A percentile compares a stretch with the other conserved stretches of the same genome.
These are phyloP conservation scores for Dovyalis caffra DNA, from an alignment of 345 rosid species.

Conservation along the genomic window DNA sequence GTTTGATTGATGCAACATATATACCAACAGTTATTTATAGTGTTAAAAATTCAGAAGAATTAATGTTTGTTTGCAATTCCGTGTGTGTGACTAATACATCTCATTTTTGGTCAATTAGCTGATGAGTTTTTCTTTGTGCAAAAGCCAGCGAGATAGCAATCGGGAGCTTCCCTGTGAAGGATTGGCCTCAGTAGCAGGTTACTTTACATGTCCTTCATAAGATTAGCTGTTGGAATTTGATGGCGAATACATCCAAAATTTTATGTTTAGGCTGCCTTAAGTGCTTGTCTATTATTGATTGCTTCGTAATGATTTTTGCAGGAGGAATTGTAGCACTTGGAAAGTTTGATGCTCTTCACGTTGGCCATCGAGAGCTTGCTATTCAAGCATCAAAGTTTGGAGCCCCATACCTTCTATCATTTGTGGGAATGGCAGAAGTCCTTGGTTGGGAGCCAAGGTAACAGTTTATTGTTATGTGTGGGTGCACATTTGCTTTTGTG, in stretches of 20 bases:
- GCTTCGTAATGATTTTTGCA: conserved; percentile 21
- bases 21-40: not conserved
- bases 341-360: conserved; percentile 92
- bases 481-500: not conserved
- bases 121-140: conserved; percentile 34
- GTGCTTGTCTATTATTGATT: not conserved
- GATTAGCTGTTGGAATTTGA: not conserved
- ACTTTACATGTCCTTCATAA: not conserved
- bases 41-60: not conserved
- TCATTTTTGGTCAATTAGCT: conserved; percentile 26
- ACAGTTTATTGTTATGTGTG: conserved; percentile 5
- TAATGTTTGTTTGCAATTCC: not conserved
- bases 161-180: conserved; percentile 48
- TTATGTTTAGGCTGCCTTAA: not conserved
- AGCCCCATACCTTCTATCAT: conserved; percentile 73
- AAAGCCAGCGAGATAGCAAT: conserved; percentile 66
- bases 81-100: not conserved
- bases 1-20: not conserved
- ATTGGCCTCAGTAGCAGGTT: conserved; percentile 69
- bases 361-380: conserved; percentile 93
- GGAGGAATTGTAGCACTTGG: conserved; percentile 97
- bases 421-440: conserved; percentile 91
- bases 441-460: conserved; percentile 97
- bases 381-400: conserved; percentile 90
- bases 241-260: not conserved